phyloP scores from a whole-genome alignment of 2,329 filamentous ascomycete species.

The Ustulina deusta region DNA sequence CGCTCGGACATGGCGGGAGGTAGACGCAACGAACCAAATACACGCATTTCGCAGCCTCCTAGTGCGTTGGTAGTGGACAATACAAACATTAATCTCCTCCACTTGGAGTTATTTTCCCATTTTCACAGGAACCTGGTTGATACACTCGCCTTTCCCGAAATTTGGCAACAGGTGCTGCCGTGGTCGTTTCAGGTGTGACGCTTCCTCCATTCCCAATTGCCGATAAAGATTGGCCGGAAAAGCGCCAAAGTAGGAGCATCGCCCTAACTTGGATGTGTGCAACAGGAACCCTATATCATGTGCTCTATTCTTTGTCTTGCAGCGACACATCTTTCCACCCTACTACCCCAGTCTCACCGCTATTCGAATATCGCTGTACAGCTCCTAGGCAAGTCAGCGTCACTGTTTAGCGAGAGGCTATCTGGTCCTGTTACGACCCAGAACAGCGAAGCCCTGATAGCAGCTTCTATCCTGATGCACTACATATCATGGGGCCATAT shows the following conservation, averaged over 20 bases:
- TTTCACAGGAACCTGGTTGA: conserved; percentile 24
- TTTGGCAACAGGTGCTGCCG: conserved; percentile 26
- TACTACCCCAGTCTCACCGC: conserved; percentile 18
- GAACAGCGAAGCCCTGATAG: conserved; percentile 25
- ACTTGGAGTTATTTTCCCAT: conserved; percentile 33
- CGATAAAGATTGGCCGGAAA: not conserved
- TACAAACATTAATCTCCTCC: conserved; percentile 22
- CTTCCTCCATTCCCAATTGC: not conserved
- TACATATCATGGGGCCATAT: conserved; percentile 30
- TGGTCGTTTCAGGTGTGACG: conserved; percentile 32
- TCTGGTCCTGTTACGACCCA: conserved; percentile 4
- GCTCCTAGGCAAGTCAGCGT: conserved; percentile 15
- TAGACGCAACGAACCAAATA: not conserved
- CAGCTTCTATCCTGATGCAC: conserved; percentile 27
- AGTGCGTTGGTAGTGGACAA: not conserved
- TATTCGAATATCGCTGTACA: conserved; percentile 17
- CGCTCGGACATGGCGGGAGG: not conserved
- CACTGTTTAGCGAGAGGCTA: conserved; percentile 14
- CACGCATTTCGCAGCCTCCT: not conserved
- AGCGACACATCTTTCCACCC: conserved; percentile 19
- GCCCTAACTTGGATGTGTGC: conserved; percentile 1
- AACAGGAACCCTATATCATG: conserved; percentile 27
- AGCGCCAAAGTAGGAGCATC: not conserved
- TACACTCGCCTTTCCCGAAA: conserved; percentile 26
- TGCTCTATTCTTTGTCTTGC: conserved; percentile 27